phyloP scores from a whole-genome alignment of 2,329 filamentous ascomycete genomes.

The Cladobotryum protrusum region DNA sequence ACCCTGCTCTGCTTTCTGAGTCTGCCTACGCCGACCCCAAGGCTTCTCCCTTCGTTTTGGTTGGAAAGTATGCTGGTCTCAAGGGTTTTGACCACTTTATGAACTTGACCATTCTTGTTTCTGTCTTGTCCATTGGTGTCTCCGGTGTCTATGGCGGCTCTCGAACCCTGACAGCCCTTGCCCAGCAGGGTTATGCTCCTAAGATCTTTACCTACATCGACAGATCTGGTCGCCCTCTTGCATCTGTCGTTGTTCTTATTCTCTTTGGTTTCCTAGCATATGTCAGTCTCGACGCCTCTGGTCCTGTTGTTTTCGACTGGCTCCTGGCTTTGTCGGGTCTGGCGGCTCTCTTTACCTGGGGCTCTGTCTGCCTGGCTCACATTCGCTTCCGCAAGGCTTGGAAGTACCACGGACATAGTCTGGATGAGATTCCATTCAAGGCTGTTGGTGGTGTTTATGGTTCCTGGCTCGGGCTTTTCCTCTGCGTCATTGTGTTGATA shows the following conservation, averaged over 20 bases:
- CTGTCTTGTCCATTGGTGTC: constrained; percentile 46
- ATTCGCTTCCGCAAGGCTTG: constrained; percentile 60
- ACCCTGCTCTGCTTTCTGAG: constrained; percentile 33
- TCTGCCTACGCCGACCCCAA: constrained; percentile 23
- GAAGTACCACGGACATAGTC: constrained; percentile 50
- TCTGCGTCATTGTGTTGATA: constrained; percentile 50
- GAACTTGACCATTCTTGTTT: constrained; percentile 46
- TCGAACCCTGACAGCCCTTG: constrained; percentile 46
- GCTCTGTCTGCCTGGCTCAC: constrained; percentile 56
- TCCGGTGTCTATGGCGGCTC: constrained; percentile 47
- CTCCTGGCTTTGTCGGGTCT: constrained; percentile 56
- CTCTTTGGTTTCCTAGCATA: constrained; percentile 40
- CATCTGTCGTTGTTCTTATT: constrained; percentile 35
- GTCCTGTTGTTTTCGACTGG: constrained; percentile 53
- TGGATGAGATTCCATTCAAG: constrained; percentile 34
- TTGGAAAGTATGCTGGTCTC: constrained; percentile 40
- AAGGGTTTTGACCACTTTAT: constrained; percentile 41
- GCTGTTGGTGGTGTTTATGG: constrained; percentile 48
- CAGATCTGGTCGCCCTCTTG: constrained; percentile 42
- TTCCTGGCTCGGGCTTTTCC: constrained; percentile 54
- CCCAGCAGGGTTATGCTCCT: constrained; percentile 46
- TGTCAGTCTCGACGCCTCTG: constrained; percentile 36
- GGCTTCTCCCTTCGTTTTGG: constrained; percentile 44
- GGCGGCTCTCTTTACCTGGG: constrained; percentile 58
- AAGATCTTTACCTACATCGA: constrained; percentile 46